Conservation (phyloP, 139 green algal genomes). For the Volvox reticuliferus region DNA sequence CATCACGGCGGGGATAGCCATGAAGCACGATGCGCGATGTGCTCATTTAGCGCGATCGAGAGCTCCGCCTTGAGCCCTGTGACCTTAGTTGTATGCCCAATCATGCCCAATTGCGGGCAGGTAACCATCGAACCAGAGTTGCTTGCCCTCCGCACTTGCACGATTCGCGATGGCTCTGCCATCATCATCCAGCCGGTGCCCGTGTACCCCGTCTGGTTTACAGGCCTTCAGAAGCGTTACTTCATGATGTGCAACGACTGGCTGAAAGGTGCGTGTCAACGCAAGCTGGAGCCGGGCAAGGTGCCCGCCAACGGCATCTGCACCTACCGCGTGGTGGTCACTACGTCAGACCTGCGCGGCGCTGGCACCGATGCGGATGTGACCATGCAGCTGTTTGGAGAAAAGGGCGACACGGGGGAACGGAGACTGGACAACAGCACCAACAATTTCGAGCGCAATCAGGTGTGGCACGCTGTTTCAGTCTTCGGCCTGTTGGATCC, state of each 20-base stretch:
- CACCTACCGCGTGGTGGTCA: conserved; percentile 63
- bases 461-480: neutral
- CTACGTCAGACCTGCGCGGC: conserved; percentile 57
- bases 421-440: conserved; percentile 57
- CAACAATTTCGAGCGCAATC: conserved; percentile 59
- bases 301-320: conserved; percentile 56
- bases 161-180: too few relatives aligned
- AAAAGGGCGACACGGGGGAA: conserved; percentile 68
- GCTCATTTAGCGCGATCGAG: too few relatives aligned
- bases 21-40: too few relatives aligned
- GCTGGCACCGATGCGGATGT: conserved; percentile 52
- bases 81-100: too few relatives aligned
- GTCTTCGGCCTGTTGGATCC: too few relatives aligned
- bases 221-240: conserved; percentile 62
- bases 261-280: conserved; percentile 63
- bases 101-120: too few relatives aligned
- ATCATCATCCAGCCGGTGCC: too few relatives aligned
- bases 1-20: too few relatives aligned
- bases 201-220: neutral
- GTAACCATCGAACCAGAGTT: too few relatives aligned
- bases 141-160: too few relatives aligned
- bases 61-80: too few relatives aligned
- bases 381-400: conserved; percentile 60
- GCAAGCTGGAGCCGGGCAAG: conserved; percentile 59
- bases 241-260: conserved; percentile 69